Evolutionary conservation across 345 rosid species (phyloP).

Genomic region (Sisymbrium irio): DNA sequence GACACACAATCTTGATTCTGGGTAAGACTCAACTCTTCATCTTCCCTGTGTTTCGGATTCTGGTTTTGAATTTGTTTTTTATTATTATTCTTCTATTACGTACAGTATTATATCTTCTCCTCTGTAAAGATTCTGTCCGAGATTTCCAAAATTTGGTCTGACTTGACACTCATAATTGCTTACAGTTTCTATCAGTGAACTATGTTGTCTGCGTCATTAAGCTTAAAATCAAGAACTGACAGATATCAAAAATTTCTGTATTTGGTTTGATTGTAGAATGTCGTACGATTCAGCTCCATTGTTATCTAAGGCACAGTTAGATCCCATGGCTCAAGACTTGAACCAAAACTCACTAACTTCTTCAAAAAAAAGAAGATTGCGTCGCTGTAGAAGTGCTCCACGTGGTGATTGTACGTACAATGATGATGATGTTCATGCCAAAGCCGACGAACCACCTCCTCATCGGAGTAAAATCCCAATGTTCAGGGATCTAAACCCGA

Average conservation of each 20-base stretch:
- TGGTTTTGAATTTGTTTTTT: no score
- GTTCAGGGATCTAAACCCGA: slow-evolving; percentile 48
- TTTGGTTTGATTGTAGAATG: slow-evolving; percentile 38
- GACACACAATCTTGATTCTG: no score
- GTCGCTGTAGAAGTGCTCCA: slow-evolving; percentile 74
- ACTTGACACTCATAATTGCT: neutral
- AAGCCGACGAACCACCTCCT: slow-evolving; percentile 28
- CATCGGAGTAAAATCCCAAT: slow-evolving; percentile 33
- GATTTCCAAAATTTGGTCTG: neutral
- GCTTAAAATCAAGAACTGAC: no score
- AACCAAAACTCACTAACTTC: slow-evolving; percentile 19
- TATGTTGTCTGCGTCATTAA: neutral
- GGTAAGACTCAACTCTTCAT: no score
- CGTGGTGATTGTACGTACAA: slow-evolving; percentile 39
- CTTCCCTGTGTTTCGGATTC: no score
- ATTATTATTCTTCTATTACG: no score
- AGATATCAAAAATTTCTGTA: no score
- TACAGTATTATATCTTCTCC: no score
- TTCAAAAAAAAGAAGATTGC: slow-evolving; percentile 45
- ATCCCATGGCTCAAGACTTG: slow-evolving; percentile 31
- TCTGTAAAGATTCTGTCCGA: neutral
- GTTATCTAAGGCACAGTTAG: slow-evolving; percentile 39
- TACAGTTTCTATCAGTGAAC: neutral
- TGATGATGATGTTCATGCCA: slow-evolving; percentile 27
- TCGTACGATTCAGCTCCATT: slow-evolving; percentile 47